Base-by-base conservation (phyloP, 2,329 filamentous ascomycete genomes). In the Claviceps lovelessii region DNA sequence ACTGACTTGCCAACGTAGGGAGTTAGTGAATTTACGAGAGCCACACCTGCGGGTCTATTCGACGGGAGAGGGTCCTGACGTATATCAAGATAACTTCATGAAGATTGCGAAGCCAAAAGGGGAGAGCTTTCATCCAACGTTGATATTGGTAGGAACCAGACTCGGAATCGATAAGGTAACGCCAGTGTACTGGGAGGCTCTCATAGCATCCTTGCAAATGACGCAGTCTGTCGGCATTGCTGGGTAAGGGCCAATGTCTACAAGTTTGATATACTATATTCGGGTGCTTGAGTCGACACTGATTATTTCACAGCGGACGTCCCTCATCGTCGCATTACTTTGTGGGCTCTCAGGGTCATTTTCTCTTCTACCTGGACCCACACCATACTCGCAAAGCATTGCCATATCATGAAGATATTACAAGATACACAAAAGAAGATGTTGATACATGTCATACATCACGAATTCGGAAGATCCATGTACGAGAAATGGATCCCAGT, bases 141-240 rank as follows among this genome's bases (percentile, higher is more conserved):
- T 98, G 39, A 86, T 98, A 54, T 76, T 98, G 8, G 83, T 98
- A 10, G 88, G 90, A 47, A 93, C 91, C 17, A 79, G 93, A 53
- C 73, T 98, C 29, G 93, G 93, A 7, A 93, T 97, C 60, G 91
- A 97, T 61, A 89, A 93, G 64, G 86, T 97, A 61, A 98, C 90
- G 1, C 86, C 88, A 0, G 88, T 94, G 2, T 98, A 98, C 64
- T 94, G 91, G 83, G 88, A 95, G 66, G 88, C 90, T n/a, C 76
- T 98, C 39, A 89, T 90, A 63, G 79, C 86, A 23, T 80, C 87
- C 23, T 73, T 98, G 53, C 87, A 93, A 68, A 87, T 95, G 74
- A 80, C 85, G 8, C 93, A 97, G 66, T 94, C 89, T n/a, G 84
- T 96, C 52, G 93, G 93, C 11, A 95, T 98, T 59, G 93, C 93